Evolutionary conservation across 1,284 basidiomycete species (phyloP).

Genomic region (Cryptococcus amylolentus): DNA sequence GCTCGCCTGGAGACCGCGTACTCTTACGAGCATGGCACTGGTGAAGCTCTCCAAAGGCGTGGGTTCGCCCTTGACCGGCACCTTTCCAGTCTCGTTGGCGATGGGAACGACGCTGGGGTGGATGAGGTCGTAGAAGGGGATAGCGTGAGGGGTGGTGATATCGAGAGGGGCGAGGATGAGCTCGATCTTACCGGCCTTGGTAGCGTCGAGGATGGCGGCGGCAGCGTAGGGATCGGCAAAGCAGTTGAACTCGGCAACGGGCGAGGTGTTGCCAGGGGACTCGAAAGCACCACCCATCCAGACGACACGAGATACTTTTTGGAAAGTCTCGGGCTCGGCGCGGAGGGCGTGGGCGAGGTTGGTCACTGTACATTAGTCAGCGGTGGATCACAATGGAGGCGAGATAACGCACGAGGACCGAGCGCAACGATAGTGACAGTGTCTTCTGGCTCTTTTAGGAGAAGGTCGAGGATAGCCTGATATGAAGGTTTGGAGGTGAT

Average conservation of each 20-base stretch:
- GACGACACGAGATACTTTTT: conserved; percentile 64
- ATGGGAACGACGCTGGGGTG: conserved; percentile 51
- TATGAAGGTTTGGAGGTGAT: conserved; percentile 56
- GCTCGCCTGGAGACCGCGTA: conserved; percentile 63
- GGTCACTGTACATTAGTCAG: conserved; percentile 55
- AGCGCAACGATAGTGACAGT: conserved; percentile 79
- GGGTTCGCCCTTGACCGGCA: conserved; percentile 44
- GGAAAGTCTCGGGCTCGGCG: conserved; percentile 57
- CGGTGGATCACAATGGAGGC: not conserved
- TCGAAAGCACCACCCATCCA: conserved; percentile 97
- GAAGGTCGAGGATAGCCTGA: conserved; percentile 66
- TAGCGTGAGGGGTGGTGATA: conserved; percentile 71
- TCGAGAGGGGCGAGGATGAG: conserved; percentile 75
- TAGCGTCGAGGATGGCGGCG: conserved; percentile 51
- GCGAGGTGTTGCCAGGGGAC: conserved; percentile 82
- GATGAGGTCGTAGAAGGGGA: conserved; percentile 66
- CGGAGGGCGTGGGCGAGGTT: conserved; percentile 71
- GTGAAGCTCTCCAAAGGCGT: conserved; percentile 64
- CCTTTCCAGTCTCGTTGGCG: conserved; percentile 46
- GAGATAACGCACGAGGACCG: conserved; percentile 60
- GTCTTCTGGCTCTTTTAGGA: conserved; percentile 59
- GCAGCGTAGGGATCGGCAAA: conserved; percentile 90
- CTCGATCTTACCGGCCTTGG: conserved; percentile 41
- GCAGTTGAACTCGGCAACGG: conserved; percentile 87
- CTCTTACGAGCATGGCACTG: conserved; percentile 69